Base-by-base conservation (phyloP, 1,284 basidiomycete genomes). In the Leccinum pachyderme region DNA sequence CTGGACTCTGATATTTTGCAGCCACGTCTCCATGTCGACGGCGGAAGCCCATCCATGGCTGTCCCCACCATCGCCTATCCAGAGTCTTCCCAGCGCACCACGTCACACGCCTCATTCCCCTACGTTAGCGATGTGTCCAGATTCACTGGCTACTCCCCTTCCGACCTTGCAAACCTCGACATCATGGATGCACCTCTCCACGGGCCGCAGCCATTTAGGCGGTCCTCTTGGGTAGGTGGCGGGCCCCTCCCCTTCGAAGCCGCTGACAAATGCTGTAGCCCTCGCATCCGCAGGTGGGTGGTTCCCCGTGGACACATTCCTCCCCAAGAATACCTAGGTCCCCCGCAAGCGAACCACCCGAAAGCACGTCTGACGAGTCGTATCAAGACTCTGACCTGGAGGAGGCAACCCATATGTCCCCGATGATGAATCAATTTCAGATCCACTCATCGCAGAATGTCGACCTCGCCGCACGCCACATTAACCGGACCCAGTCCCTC, bases 381-480 rank as follows among this genome's bases (percentile, higher is more conserved):
- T 59, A 56, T 45, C 69, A 63, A 39, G 71, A 69, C 45, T 70
- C 72, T 1, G 71, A 69, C 43, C 51, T 37, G 32, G 71, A 71
- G 25, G 72, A 71, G 28, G 47, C 11, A 43, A 60, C 46, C 41
- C 51, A 51, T 32, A 73, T 73, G 67, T 71, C 58, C 1, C 72
- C 68, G 47, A 69, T 73, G 70, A 59, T 69, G 60, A 69, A 59
- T 45, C 58, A 66, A 51, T 72, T 72, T 12, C 68, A 71, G 51
- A 43, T 71, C 25, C 69, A 54, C 15, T 53, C 67, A 5, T 55
- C 57, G 7, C 55, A 57, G 37, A 52, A 46, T 47, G 15, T 60
- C 46, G 48, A 53, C 46, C 39, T 31, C 31, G n/a, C 55, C 9
- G 41, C 52, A 33, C 50, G 55, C 3, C 56, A 57, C 31, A 47